A percentile compares a stretch with the other conserved stretches of the same genome.
These are phyloP conservation scores for Fusarium acutatum DNA, from an alignment of 2,329 filamentous ascomycete genomes.

Conservation along the genomic window DNA sequence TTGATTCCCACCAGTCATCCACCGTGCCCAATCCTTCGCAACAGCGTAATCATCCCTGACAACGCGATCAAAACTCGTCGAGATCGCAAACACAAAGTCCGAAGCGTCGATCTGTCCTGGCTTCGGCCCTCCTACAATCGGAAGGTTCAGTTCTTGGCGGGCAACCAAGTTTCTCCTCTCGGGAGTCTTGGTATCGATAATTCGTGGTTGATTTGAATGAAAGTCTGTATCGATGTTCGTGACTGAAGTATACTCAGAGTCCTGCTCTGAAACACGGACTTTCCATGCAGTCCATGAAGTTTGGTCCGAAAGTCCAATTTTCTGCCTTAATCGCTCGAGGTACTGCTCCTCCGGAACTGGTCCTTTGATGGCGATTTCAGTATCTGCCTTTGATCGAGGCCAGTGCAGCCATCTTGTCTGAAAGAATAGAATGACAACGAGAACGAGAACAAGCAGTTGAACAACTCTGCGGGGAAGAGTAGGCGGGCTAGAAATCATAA, in stretches of 20 bases:
- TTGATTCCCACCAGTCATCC: constrained; percentile 54
- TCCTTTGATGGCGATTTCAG: constrained; percentile 27
- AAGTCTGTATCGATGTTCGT: constrained; percentile 46
- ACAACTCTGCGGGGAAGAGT: constrained; percentile 34
- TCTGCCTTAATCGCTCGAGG: constrained; percentile 40
- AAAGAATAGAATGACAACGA: constrained; percentile 42
- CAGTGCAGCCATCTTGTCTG: constrained; percentile 27
- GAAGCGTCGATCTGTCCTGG: constrained; percentile 51
- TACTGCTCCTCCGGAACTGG: constrained; percentile 46
- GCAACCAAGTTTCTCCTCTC: constrained; percentile 41
- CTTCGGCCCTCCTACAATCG: constrained; percentile 43
- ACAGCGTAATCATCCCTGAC: constrained; percentile 50
- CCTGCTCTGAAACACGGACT: constrained; percentile 43
- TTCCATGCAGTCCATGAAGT: constrained; percentile 48
- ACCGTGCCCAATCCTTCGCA: constrained; percentile 54
- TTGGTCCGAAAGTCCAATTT: constrained; percentile 43
- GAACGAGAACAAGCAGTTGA: constrained; percentile 32
- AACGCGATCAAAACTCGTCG: constrained; percentile 54
- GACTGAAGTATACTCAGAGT: constrained; percentile 39
- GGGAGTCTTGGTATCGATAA: constrained; percentile 41
- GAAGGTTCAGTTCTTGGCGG: constrained; percentile 45
- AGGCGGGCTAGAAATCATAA: constrained; percentile 38
- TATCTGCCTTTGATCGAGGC: not conserved
- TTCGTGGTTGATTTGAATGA: constrained; percentile 40
- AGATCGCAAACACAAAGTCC: constrained; percentile 53